Percentiles rank a stretch among this genome's conserved stretches.
These are phyloP conservation scores for Pythium sp. DNA, from an alignment of 352 stramenopile species.

Conservation along the genomic window DNA sequence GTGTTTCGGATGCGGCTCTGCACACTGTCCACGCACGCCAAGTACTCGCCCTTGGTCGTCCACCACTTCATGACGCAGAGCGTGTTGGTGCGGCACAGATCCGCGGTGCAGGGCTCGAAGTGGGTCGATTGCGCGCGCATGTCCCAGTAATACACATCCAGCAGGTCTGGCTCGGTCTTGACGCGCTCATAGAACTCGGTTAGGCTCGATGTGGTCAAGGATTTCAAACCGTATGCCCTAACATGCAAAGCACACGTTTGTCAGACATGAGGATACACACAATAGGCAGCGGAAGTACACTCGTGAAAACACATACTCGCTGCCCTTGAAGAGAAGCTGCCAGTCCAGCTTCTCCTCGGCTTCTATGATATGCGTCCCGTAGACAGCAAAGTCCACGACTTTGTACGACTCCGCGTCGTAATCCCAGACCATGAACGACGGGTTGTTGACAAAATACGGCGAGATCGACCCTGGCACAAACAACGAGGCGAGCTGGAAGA, in stretches of 20 bases:
- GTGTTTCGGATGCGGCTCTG: conserved; percentile 6
- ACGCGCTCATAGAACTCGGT: conserved; percentile 44
- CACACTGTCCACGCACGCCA: conserved; percentile 46
- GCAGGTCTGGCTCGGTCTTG: conserved; percentile 42
- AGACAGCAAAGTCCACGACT: conserved; percentile 64
- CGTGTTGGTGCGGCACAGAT: conserved; percentile 47
- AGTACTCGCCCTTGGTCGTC: conserved; percentile 61
- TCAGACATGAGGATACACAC: not conserved
- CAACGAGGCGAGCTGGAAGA: conserved; percentile 49
- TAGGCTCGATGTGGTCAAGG: conserved; percentile 42
- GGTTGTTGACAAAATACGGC: conserved; percentile 87
- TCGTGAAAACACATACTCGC: conserved; percentile 9
- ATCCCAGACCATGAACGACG: conserved; percentile 86
- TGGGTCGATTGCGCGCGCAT: conserved; percentile 67
- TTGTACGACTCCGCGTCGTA: conserved; percentile 61
- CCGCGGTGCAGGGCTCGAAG: conserved; percentile 33
- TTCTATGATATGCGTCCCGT: conserved; percentile 64
- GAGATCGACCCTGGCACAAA: conserved; percentile 82
- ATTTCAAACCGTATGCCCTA: conserved; percentile 51
- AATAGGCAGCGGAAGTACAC: not conserved
- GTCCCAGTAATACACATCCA: conserved; percentile 77
- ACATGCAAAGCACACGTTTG: not conserved
- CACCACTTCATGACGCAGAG: conserved; percentile 79
- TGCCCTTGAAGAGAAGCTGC: conserved; percentile 52
- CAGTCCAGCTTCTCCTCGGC: conserved; percentile 35